Evolutionary conservation across 2,329 filamentous ascomycete genomes (phyloP).

Genomic region (Ascochyta clinopodiicola): DNA sequence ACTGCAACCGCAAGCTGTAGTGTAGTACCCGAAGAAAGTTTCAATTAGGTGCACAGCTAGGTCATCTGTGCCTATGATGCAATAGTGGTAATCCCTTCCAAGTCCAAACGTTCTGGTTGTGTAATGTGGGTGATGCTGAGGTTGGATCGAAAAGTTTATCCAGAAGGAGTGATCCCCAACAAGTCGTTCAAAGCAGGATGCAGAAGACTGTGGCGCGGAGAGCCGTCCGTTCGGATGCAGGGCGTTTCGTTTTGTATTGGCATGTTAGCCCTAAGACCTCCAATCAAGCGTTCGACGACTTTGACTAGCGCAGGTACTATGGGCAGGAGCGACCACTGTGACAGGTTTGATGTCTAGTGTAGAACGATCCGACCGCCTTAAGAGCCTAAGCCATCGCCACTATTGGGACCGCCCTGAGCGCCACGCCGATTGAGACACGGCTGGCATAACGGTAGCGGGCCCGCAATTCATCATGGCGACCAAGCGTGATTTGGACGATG

Average conservation of each 20-base stretch:
- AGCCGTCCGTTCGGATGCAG: constrained; percentile 9
- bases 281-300: neutral
- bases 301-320: neutral
- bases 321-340: constrained; percentile 11
- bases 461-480: neutral
- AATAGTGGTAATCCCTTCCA: neutral
- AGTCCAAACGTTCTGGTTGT: neutral
- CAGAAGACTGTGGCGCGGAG: constrained; percentile 13
- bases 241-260: constrained; percentile 11
- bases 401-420: constrained; percentile 5
- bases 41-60: neutral
- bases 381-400: constrained; percentile 10
- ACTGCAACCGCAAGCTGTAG: neutral
- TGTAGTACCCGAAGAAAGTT: neutral
- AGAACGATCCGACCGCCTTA: constrained; percentile 2
- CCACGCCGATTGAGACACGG: constrained; percentile 11
- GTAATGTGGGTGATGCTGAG: neutral
- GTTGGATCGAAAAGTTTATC: constrained; percentile 3
- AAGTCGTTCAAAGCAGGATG: neutral
- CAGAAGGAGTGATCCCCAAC: neutral
- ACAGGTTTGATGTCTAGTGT: constrained; percentile 7
- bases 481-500: constrained; percentile 7
- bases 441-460: constrained; percentile 13
- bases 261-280: constrained; percentile 3
- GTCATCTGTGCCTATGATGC: neutral